phyloP scores from a whole-genome alignment of 2,329 filamentous ascomycete genomes.

The Diaporthe capsici region DNA sequence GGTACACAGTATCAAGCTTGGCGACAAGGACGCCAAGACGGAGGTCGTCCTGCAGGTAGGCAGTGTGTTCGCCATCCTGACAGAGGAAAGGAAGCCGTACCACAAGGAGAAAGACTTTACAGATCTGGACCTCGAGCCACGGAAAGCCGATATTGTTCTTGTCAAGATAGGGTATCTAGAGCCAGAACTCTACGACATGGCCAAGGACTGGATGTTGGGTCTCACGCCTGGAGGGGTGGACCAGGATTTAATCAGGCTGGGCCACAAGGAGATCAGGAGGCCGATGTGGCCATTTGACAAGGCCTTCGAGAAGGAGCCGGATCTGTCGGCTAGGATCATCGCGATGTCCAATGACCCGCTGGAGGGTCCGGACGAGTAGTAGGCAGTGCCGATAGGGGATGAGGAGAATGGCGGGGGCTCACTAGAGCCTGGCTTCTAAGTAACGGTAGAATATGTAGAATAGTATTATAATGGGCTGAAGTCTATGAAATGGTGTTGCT shows the following conservation, averaged over 20 bases:
- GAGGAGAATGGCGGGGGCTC: not conserved
- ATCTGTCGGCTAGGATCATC: constrained; percentile 46
- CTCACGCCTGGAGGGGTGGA: constrained; percentile 68
- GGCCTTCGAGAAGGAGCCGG: constrained; percentile 41
- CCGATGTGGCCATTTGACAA: constrained; percentile 58
- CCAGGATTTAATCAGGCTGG: constrained; percentile 63
- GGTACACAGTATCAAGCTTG: constrained; percentile 64
- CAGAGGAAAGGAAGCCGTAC: constrained; percentile 66
- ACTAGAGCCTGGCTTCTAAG: too few relatives aligned
- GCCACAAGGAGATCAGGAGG: constrained; percentile 61
- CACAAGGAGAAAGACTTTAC: constrained; percentile 67
- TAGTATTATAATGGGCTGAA: constrained; percentile 13
- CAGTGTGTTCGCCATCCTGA: constrained; percentile 65
- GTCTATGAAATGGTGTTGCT: constrained; percentile 19
- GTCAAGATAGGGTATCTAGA: constrained; percentile 71
- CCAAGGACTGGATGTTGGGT: constrained; percentile 67
- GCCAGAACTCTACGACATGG: constrained; percentile 68
- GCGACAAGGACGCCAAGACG: constrained; percentile 61
- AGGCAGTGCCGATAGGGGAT: too few relatives aligned
- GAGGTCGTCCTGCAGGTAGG: constrained; percentile 66
- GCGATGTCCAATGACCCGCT: constrained; percentile 42
- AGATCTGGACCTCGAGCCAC: constrained; percentile 60
- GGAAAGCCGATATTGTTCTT: constrained; percentile 63
- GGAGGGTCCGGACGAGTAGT: constrained; percentile 41
- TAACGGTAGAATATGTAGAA: not conserved